Base-by-base conservation (phyloP, 2,329 filamentous ascomycete species). In the Aspergillus hiratsukae region DNA sequence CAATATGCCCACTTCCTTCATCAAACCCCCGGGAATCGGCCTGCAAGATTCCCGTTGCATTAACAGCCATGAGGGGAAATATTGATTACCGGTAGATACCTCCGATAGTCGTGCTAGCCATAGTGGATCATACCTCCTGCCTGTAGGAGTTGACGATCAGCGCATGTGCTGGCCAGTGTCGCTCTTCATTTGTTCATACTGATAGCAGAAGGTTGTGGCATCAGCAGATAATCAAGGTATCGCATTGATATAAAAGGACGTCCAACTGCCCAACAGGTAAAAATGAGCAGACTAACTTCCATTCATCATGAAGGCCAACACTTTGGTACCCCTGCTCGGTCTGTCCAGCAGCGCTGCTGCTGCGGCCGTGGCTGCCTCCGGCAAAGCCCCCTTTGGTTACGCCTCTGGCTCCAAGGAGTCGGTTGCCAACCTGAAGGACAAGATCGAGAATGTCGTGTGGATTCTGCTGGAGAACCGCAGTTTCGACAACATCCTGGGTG, bases 401-500 rank as follows among this genome's bases (percentile, higher is more conserved):
- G 63, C 64, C 49, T 60, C 69, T 25, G 69, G 68, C 45, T 70
- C 69, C 1, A 57, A 62, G 52, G 62, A 69, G 51, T 70, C 69
- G 17, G 62, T 71, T 58, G 59, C 61, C 58, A 71, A 70, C 59
- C 21, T 71, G 56, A 71, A 70, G 58, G 63, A 66, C 54, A 70
- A 71, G 61, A 61, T 71, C 51, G 68, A 71, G 64, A 68, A 71
- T 52, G 66, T 71, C 19, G 69, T 71, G 29, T 70, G 68, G 68
- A 64, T 70, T 35, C 49, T 69, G 48, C 67, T 76, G 64, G 75
- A 76, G 59, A 77, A 77, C 61, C 43, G 43, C 23, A 46, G 43
- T 8, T 61, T 76, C 25, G 75, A 77, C 60, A 77, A 75, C 62
- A 57, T 77, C 9, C 64, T 76, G 6, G 75, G 75, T 54, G 75